These are phyloP conservation scores for Paramecium sexaurelia DNA, from an alignment of 73 alveolate species.

Conservation along the genomic window DNA sequence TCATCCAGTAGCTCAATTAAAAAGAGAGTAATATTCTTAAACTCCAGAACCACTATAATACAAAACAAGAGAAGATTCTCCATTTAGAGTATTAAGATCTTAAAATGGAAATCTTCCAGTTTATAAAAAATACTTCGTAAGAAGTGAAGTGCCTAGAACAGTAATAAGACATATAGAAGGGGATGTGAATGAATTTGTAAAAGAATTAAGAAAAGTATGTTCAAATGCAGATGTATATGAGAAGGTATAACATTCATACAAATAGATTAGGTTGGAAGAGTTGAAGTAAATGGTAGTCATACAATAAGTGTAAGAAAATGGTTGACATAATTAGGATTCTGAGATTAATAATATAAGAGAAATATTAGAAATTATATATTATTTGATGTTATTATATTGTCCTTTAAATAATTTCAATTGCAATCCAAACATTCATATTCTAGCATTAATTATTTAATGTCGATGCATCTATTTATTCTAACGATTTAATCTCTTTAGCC, in stretches of 20 bases:
- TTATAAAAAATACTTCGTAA: neutral
- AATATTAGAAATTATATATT: neutral
- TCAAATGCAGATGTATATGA: conserved; percentile 55
- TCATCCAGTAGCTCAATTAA: conserved; percentile 19
- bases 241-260: neutral
- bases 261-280: conserved; percentile 35
- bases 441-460: neutral
- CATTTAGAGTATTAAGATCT: conserved; percentile 37
- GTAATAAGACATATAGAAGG: conserved; percentile 54
- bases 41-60: neutral
- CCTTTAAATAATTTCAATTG: neutral
- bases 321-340: conserved; percentile 19
- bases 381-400: neutral
- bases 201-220: conserved; percentile 55
- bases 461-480: neutral
- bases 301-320: conserved; percentile 45
- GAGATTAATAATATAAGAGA: neutral
- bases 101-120: conserved; percentile 53
- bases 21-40: conserved; percentile 36
- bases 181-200: neutral
- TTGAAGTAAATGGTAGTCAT: conserved; percentile 55
- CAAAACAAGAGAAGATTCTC: neutral
- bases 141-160: conserved; percentile 43
- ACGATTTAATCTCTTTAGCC: neutral
- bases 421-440: neutral